phyloP scores from a whole-genome alignment of 2,329 filamentous ascomycete genomes.

The Fusarium staphyleae region DNA sequence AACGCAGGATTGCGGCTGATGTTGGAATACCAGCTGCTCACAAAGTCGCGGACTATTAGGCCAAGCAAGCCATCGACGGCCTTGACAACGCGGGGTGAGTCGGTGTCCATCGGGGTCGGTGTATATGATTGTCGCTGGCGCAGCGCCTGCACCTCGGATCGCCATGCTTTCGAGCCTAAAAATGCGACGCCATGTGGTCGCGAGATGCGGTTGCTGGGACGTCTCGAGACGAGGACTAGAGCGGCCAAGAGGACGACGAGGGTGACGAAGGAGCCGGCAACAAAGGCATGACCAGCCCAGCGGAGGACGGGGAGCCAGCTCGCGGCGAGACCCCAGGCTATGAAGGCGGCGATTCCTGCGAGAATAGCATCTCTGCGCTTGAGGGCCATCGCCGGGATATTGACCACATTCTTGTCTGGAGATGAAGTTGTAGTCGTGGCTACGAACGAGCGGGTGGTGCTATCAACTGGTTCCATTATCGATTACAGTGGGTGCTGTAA shows the following conservation, averaged over 20 bases:
- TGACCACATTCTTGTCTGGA: constrained; percentile 44
- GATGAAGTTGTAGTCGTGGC: constrained; percentile 34
- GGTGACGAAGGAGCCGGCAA: constrained; percentile 69
- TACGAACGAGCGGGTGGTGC: constrained; percentile 27
- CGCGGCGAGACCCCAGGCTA: constrained; percentile 87
- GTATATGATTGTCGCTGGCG: constrained; percentile 71
- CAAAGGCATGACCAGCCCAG: constrained; percentile 85
- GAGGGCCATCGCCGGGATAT: constrained; percentile 66
- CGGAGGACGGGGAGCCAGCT: constrained; percentile 84
- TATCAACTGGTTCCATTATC: constrained; percentile 33
- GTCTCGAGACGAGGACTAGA: constrained; percentile 62
- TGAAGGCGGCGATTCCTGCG: constrained; percentile 73
- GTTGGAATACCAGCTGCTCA: constrained; percentile 84
- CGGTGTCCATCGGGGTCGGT: constrained; percentile 73
- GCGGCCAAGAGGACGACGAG: constrained; percentile 62
- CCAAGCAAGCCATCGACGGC: constrained; percentile 81
- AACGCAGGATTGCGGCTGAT: constrained; percentile 86
- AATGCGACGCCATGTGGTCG: constrained; percentile 63
- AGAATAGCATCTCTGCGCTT: constrained; percentile 75
- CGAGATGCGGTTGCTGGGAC: constrained; percentile 50
- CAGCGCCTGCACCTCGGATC: constrained; percentile 71
- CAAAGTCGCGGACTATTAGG: constrained; percentile 81
- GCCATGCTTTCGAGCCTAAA: constrained; percentile 69
- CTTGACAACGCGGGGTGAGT: constrained; percentile 78
- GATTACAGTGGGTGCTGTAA: constrained; percentile 39